Conservation (phyloP, 176 grass and related monocot species). For the Cenchrus purpureus region DNA sequence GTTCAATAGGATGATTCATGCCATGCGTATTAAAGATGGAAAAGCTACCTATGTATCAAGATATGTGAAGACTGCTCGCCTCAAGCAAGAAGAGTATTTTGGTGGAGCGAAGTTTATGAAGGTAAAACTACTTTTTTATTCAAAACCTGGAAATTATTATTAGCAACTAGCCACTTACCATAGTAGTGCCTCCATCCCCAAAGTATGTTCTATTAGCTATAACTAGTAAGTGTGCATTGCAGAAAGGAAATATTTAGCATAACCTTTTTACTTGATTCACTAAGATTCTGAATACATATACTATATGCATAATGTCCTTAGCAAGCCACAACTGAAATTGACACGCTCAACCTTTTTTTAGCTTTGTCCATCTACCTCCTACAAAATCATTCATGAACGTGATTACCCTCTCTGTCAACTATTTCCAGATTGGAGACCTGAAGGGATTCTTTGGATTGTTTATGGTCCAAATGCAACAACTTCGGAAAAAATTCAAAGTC, state of each 20-base stretch:
- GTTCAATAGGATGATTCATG: slow-evolving; percentile 90
- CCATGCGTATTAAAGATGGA: slow-evolving; percentile 90
- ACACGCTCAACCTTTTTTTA: not conserved
- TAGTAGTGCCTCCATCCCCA: not conserved
- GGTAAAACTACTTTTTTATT: slow-evolving; percentile 33
- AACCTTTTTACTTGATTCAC: not conserved
- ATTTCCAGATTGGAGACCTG: slow-evolving; percentile 79
- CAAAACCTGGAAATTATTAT: slow-evolving; percentile 8
- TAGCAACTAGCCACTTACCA: slow-evolving; percentile 1
- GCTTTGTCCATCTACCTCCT: not conserved
- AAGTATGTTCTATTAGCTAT: not conserved
- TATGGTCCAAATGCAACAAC: slow-evolving; percentile 88
- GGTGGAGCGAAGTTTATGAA: slow-evolving; percentile 94
- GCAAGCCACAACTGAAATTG: not conserved
- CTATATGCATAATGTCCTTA: not conserved
- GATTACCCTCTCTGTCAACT: not conserved
- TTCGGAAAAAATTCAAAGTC: slow-evolving; percentile 78
- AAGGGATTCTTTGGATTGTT: slow-evolving; percentile 96
- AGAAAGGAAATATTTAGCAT: not conserved
- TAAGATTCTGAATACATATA: not conserved
- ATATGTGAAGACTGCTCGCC: slow-evolving; percentile 86
- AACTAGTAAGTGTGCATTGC: not conserved
- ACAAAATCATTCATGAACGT: not conserved
- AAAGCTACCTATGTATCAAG: slow-evolving; percentile 95
- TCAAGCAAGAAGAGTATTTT: slow-evolving; percentile 97